Evolutionary conservation across 2,329 filamentous ascomycete species (phyloP).

Genomic region (Colletotrichum tropicale): DNA sequence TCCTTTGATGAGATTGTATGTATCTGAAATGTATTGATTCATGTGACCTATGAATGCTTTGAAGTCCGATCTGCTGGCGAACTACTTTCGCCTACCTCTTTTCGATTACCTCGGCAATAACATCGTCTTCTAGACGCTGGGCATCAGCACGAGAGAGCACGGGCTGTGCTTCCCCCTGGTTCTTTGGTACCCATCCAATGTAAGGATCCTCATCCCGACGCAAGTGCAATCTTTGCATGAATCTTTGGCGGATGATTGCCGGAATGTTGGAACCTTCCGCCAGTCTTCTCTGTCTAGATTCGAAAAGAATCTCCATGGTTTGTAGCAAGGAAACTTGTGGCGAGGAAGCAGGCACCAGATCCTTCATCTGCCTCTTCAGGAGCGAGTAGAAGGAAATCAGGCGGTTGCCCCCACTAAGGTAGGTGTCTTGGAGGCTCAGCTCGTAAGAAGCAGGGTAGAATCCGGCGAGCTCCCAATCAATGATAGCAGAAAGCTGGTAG

Average conservation of each 20-base stretch:
- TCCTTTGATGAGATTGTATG: too few relatives aligned
- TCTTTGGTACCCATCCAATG: background rate
- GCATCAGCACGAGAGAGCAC: background rate
- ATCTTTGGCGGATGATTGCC: background rate
- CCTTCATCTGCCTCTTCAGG: background rate
- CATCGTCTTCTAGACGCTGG: background rate
- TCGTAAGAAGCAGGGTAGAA: background rate
- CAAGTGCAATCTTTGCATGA: background rate
- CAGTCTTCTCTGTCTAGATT: background rate
- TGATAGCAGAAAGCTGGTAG: background rate
- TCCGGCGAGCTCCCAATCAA: background rate
- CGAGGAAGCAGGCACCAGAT: background rate
- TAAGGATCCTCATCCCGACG: background rate
- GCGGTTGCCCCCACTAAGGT: background rate
- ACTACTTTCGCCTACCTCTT: background rate
- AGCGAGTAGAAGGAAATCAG: background rate
- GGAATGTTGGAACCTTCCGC: background rate
- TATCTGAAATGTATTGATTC: too few relatives aligned
- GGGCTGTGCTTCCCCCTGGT: background rate
- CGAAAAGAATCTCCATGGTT: background rate
- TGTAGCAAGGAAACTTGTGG: background rate
- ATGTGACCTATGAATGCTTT: too few relatives aligned
- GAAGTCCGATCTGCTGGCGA: background rate
- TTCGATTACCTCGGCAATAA: background rate
- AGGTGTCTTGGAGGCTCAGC: background rate